These are phyloP conservation scores for Xylariomycetidae sp. DNA, from an alignment of 2,329 filamentous ascomycete genomes.

Conservation along the genomic window DNA sequence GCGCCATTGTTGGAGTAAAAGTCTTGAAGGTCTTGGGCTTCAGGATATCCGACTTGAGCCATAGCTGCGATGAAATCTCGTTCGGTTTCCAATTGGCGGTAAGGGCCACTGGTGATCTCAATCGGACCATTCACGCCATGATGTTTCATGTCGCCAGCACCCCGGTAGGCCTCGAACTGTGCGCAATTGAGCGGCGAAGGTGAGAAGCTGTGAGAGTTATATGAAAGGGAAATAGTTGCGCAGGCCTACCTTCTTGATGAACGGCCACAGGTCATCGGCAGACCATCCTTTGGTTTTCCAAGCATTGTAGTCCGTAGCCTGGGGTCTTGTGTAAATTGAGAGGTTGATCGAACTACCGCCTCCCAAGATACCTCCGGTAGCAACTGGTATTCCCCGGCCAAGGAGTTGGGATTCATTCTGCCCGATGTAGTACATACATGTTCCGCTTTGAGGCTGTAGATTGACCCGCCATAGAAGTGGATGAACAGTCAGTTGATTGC, in stretches of 20 bases:
- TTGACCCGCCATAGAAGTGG: conserved; percentile 47
- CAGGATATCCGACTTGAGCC: conserved; percentile 39
- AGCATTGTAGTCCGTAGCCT: conserved; percentile 28
- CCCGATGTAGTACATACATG: conserved; percentile 38
- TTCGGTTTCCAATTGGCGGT: conserved; percentile 33
- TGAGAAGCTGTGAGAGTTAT: too few species aligned
- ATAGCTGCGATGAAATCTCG: conserved; percentile 43
- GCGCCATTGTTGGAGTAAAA: conserved; percentile 36
- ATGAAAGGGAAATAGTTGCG: too few species aligned
- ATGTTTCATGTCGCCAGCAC: conserved; percentile 31
- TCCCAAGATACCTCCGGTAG: conserved; percentile 42
- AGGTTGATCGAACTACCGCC: conserved; percentile 50
- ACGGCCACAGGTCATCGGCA: conserved; percentile 37
- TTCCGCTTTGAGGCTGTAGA: conserved; percentile 40
- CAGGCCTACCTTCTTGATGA: conserved; percentile 45
- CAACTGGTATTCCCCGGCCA: conserved; percentile 37
- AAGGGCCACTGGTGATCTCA: conserved; percentile 43
- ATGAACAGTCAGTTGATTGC: conserved; percentile 20
- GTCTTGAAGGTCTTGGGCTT: conserved; percentile 45
- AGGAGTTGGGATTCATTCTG: conserved; percentile 32
- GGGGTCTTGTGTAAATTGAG: conserved; percentile 36
- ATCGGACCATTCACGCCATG: conserved; percentile 47
- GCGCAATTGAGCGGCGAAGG: too few species aligned
- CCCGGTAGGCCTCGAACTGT: conserved; percentile 27
- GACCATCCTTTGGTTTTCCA: conserved; percentile 27